phyloP scores from a whole-genome alignment of 2,329 filamentous ascomycete species.

The Blastomyces gilchristii region DNA sequence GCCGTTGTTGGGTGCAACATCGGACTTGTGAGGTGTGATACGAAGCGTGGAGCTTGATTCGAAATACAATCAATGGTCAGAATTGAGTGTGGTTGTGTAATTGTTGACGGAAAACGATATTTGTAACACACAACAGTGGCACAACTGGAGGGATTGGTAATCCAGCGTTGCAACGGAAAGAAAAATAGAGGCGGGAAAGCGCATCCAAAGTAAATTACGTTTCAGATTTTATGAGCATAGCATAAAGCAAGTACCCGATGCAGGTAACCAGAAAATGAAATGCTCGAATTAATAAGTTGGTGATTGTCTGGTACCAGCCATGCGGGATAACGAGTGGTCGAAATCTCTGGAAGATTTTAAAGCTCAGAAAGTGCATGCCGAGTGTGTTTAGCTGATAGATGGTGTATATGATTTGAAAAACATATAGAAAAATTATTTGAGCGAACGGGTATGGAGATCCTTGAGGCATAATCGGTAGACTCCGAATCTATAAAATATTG shows the following conservation, averaged over 20 bases:
- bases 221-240: neutral
- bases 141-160: neutral
- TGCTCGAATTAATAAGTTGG: neutral
- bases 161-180: neutral
- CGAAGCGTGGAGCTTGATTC: neutral
- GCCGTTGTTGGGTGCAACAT: neutral
- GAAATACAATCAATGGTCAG: neutral
- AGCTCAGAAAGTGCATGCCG: neutral
- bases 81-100: neutral
- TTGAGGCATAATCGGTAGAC: neutral
- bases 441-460: neutral
- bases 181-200: neutral
- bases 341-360: neutral
- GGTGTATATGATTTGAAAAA: neutral
- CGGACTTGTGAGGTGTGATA: neutral
- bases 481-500: neutral
- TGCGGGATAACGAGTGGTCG: neutral
- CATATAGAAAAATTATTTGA: neutral
- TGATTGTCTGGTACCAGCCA: neutral
- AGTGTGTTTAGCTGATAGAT: neutral
- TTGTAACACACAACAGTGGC: neutral
- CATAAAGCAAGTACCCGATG: neutral
- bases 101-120: neutral
- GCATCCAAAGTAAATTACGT: neutral
- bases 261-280: neutral